Percentiles rank a stretch among this genome's conserved stretches.
These are phyloP conservation scores for Neoboletus brunneissimus DNA, from an alignment of 768 basidiomycete species.

Conservation along the genomic window DNA sequence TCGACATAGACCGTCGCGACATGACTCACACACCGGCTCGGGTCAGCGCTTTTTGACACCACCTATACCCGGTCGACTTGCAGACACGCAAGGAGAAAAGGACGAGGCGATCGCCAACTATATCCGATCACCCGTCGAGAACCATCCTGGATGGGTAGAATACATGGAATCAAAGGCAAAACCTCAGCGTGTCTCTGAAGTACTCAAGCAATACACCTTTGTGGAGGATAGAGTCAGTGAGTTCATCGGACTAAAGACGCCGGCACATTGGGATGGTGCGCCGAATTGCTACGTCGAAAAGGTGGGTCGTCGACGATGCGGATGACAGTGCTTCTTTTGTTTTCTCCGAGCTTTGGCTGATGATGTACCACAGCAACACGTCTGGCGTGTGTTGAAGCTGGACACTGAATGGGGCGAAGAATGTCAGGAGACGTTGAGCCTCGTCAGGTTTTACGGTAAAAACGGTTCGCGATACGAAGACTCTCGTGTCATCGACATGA, in stretches of 20 bases:
- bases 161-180: slow-evolving; percentile 45
- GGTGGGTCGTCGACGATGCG: slow-evolving; percentile 30
- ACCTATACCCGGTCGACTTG: slow-evolving; percentile 25
- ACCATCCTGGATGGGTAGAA: slow-evolving; percentile 43
- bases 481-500: slow-evolving; percentile 46
- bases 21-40: background rate
- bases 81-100: slow-evolving; percentile 38
- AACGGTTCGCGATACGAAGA: slow-evolving; percentile 50
- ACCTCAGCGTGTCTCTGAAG: slow-evolving; percentile 40
- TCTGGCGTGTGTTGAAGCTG: slow-evolving; percentile 50
- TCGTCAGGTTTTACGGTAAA: slow-evolving; percentile 57
- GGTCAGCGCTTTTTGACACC: slow-evolving; percentile 18
- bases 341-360: background rate
- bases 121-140: slow-evolving; percentile 43
- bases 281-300: slow-evolving; percentile 40
- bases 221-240: slow-evolving; percentile 49
- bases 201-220: slow-evolving; percentile 50
- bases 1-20: background rate
- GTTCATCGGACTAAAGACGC: slow-evolving; percentile 42
- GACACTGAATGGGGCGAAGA: slow-evolving; percentile 41
- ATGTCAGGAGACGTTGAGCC: slow-evolving; percentile 48
- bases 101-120: slow-evolving; percentile 43
- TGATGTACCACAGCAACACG: slow-evolving; percentile 37
- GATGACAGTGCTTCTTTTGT: background rate
- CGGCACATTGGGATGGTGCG: slow-evolving; percentile 39